A percentile compares a stretch with the other conserved stretches of the same genome.
Conservation (phyloP, 352 stramenopile genomes). For the Pythium biforme region DNA sequence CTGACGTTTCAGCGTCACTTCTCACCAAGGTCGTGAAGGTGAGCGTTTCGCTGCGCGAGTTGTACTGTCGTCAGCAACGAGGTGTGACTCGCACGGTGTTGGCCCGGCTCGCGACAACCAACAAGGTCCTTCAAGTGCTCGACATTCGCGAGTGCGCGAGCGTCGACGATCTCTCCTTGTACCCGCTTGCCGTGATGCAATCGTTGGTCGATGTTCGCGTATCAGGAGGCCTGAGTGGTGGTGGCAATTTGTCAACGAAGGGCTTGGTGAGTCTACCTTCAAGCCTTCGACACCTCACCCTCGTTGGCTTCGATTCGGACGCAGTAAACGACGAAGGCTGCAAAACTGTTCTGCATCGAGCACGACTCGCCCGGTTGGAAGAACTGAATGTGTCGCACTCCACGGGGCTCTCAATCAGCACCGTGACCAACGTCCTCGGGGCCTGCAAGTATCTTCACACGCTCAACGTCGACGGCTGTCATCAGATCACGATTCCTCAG, state of each 20-base stretch:
- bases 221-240: slow-evolving; percentile 19
- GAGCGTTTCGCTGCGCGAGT: slow-evolving; percentile 27
- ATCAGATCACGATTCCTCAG: slow-evolving; percentile 29
- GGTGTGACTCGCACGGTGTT: slow-evolving; percentile 46
- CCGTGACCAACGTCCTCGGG: slow-evolving; percentile 31
- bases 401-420: slow-evolving; percentile 27
- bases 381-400: slow-evolving; percentile 40
- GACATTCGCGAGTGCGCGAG: slow-evolving; percentile 50
- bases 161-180: slow-evolving; percentile 64
- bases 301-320: slow-evolving; percentile 29
- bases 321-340: slow-evolving; percentile 39
- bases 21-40: slow-evolving; percentile 44
- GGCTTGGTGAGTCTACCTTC: slow-evolving; percentile 49
- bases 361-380: slow-evolving; percentile 35
- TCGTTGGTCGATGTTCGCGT: slow-evolving; percentile 49
- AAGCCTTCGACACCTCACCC: slow-evolving; percentile 36
- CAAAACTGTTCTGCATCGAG: slow-evolving; percentile 26
- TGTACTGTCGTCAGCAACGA: slow-evolving; percentile 38
- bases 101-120: slow-evolving; percentile 48
- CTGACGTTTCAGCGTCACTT: slow-evolving; percentile 19
- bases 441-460: slow-evolving; percentile 45
- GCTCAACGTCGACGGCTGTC: slow-evolving; percentile 49
- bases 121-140: slow-evolving; percentile 51
- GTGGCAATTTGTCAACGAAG: slow-evolving; percentile 33
- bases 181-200: slow-evolving; percentile 58